Evolutionary conservation across 1,284 basidiomycete species (phyloP), one percentile per base, ranked within the genome.

Genomic region (Apiotrichum montevideense): DNA sequence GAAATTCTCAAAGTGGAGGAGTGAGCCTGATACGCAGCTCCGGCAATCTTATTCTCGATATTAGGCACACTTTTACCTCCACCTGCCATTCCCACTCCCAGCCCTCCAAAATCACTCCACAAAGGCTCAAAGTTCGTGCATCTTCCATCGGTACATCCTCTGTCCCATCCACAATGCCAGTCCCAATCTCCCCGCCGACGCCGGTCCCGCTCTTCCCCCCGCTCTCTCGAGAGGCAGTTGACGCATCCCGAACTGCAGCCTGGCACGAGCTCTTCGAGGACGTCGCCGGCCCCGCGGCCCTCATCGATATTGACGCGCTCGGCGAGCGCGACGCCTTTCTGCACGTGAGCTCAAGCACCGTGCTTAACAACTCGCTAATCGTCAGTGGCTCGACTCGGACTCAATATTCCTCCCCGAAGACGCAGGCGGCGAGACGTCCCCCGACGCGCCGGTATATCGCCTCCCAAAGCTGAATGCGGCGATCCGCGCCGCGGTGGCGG

Each of bases 311-410:
- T 9, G 89, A 94, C 66, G 84, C 87, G 7, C 81, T 96, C 7
- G 85, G 88, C 58, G 80, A 96, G 11, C 90, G 90, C 2, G 83
- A 86, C 56, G 91, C 89, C 32, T 87, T 90, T 41, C 86, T 91
- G 70, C 80, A 87, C 69, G 69, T 80, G 84, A 61, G 84, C 81
- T 50, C 21, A 21, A 3, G 86, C 88, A 14, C 92, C 92, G 33
- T 86, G 87, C 78, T 91, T 89, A 64, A 53, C 79, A 70, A 60
- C 29, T 21, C 15, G 13, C 29, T 29, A 42, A 11, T 42, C 10
- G 11, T 35, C 57, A 67, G 66, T 67, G 67, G 58, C 57, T 68
- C 33, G 64, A 71, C 53, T 62, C 61, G 37, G 47, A 66, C 46
- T 66, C 58, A 41, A 63, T 66, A 40, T 65, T 64, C 54, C 76